Conservation (phyloP, 2,329 filamentous ascomycete species). For the Pyricularia sp. region DNA sequence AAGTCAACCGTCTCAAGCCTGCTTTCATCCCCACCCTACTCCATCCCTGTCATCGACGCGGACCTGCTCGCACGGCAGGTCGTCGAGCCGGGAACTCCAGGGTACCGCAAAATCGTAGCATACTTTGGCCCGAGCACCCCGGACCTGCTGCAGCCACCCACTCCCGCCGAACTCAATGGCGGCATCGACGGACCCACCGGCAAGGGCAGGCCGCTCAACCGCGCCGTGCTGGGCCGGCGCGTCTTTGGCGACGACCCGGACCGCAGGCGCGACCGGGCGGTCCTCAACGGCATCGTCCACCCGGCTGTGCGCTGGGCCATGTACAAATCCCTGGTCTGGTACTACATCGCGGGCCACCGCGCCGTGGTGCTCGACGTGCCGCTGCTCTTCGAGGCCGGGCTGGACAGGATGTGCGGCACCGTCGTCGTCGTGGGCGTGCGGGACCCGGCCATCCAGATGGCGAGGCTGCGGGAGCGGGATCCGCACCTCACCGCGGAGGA, state of each 20-base stretch:
- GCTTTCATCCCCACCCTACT: slow-evolving; percentile 72
- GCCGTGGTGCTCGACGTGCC: slow-evolving; percentile 90
- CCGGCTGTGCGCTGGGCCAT: slow-evolving; percentile 80
- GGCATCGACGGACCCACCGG: slow-evolving; percentile 24
- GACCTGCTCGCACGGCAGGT: slow-evolving; percentile 88
- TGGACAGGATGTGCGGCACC: slow-evolving; percentile 78
- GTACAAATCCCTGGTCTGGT: slow-evolving; percentile 61
- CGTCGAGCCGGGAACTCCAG: slow-evolving; percentile 81
- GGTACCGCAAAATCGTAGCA: slow-evolving; percentile 72
- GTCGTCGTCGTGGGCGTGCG: slow-evolving; percentile 80
- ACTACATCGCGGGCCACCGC: slow-evolving; percentile 71
- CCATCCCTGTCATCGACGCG: slow-evolving; percentile 85
- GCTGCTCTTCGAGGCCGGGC: slow-evolving; percentile 77
- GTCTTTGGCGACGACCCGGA: slow-evolving; percentile 78
- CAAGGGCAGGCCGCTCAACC: slow-evolving; percentile 64
- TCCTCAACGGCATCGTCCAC: slow-evolving; percentile 86
- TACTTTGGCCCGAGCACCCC: slow-evolving; percentile 79
- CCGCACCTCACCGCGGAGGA: slow-evolving; percentile 73
- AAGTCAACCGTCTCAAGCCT: slow-evolving; percentile 91
- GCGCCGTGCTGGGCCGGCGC: slow-evolving; percentile 71
- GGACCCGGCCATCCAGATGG: slow-evolving; percentile 75
- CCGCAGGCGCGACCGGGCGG: slow-evolving; percentile 58
- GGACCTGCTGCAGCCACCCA: slow-evolving; percentile 61
- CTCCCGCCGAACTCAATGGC: slow-evolving; percentile 24
- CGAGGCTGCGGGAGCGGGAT: slow-evolving; percentile 66